Evolutionary conservation across 192 early-diverging fungal species (phyloP).

Genomic region (Chytriomyces hyalinus): DNA sequence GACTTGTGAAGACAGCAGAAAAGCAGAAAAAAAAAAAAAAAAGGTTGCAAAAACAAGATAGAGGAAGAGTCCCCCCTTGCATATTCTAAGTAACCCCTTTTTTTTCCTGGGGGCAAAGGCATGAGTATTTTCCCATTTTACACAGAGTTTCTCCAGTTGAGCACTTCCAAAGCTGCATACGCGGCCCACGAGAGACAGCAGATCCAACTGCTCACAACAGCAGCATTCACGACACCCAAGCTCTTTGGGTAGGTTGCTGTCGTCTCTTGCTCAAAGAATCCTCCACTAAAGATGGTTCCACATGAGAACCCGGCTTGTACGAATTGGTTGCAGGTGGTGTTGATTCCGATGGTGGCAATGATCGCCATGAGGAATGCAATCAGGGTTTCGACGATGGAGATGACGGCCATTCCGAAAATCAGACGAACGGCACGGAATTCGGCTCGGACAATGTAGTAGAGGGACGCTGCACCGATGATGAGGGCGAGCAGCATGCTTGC

Average conservation of each 20-base stretch:
- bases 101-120: neutral
- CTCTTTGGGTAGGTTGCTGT: slow-evolving; percentile 41
- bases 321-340: slow-evolving; percentile 42
- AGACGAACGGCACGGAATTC: slow-evolving; percentile 40
- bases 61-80: neutral
- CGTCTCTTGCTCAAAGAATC: slow-evolving; percentile 47
- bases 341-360: slow-evolving; percentile 40
- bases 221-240: slow-evolving; percentile 35
- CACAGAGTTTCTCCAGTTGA: slow-evolving; percentile 41
- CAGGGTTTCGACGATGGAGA: slow-evolving; percentile 37
- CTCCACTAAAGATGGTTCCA: slow-evolving; percentile 37
- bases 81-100: neutral
- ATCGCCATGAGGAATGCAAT: slow-evolving; percentile 41
- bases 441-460: slow-evolving; percentile 39
- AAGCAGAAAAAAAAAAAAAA: neutral
- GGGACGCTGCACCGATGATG: slow-evolving; percentile 30
- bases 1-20: neutral
- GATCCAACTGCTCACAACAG: slow-evolving; percentile 38
- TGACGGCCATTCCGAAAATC: slow-evolving; percentile 41
- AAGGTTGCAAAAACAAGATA: neutral
- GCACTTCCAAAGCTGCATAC: slow-evolving; percentile 39
- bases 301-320: slow-evolving; percentile 29
- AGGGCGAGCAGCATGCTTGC: slow-evolving; percentile 28
- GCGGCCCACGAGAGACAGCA: slow-evolving; percentile 38
- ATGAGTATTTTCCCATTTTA: neutral